Percentiles rank a stretch among this genome's conserved stretches.
phyloP scores from a whole-genome alignment of 176 grass and related monocot genomes.

The Eleusine coracana region DNA sequence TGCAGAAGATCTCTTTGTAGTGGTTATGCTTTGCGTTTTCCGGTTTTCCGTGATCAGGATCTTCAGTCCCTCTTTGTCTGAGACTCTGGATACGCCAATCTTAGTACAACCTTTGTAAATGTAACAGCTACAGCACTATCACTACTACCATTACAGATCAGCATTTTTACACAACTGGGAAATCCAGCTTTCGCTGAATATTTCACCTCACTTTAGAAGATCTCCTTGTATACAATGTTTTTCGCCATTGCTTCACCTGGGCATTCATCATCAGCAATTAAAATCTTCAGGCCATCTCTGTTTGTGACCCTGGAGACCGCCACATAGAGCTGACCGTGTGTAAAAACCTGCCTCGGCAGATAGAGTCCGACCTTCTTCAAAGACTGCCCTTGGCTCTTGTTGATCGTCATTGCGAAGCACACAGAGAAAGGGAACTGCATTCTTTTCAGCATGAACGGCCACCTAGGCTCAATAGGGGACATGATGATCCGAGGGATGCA shows the following conservation, averaged over 20 bases:
- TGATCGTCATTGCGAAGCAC: neutral
- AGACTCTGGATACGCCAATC: slow-evolving; percentile 2
- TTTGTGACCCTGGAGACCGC: neutral
- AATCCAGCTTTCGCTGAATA: neutral
- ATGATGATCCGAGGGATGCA: neutral
- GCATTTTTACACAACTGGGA: neutral
- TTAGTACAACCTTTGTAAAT: neutral
- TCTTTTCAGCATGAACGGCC: neutral
- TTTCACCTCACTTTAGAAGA: neutral
- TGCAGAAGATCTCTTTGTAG: neutral
- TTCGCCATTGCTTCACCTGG: neutral
- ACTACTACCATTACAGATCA: neutral
- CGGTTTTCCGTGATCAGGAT: neutral
- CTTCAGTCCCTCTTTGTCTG: neutral
- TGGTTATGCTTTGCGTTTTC: neutral
- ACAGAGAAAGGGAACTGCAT: neutral
- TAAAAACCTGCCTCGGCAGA: neutral
- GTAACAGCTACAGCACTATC: neutral
- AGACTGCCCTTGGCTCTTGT: slow-evolving; percentile 5
- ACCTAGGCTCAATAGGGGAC: neutral
- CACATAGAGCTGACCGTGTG: neutral
- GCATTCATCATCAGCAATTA: neutral
- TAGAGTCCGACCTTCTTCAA: neutral
- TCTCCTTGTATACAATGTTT: slow-evolving; percentile 4
- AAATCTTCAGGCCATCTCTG: neutral